These are phyloP conservation scores for Annulohypoxylon truncatum DNA, from an alignment of 2,329 filamentous ascomycete species.

Conservation along the genomic window DNA sequence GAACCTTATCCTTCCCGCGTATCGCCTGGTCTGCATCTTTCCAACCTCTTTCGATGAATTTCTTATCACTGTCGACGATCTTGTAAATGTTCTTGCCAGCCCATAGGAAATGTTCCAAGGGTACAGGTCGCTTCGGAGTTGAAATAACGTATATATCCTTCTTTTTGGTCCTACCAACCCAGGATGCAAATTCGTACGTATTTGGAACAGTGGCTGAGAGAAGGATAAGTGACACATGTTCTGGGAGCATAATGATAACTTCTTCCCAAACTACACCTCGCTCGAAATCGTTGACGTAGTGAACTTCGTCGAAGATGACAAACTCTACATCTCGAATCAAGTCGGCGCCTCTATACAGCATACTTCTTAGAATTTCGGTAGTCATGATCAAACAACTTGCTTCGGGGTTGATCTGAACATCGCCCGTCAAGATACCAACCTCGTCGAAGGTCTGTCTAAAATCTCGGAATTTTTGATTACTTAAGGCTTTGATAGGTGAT, in stretches of 20 bases:
- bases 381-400: constrained; percentile 99
- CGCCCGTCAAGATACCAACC: constrained; percentile 95
- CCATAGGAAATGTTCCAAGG: constrained; percentile 96
- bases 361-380: constrained; percentile 96
- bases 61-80: constrained; percentile 93
- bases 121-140: constrained; percentile 93
- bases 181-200: constrained; percentile 96
- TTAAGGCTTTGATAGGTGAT: constrained; percentile 96
- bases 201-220: constrained; percentile 97
- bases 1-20: constrained; percentile 80
- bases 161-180: constrained; percentile 97
- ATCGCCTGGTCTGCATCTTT: constrained; percentile 89
- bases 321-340: constrained; percentile 97
- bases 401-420: constrained; percentile 97
- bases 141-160: constrained; percentile 99
- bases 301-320: constrained; percentile 98
- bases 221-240: constrained; percentile 94
- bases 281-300: constrained; percentile 97
- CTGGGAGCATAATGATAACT: constrained; percentile 98
- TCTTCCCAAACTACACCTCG: constrained; percentile 99
- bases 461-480: constrained; percentile 98
- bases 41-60: constrained; percentile 92
- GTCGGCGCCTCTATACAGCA: constrained; percentile 96
- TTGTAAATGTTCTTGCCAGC: constrained; percentile 92
- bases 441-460: constrained; percentile 92